A percentile compares a stretch with the other conserved stretches of the same genome.
Evolutionary conservation across 164 flowering plant genomes (phyloP).

Genomic region (Macadamia integrifolia): DNA sequence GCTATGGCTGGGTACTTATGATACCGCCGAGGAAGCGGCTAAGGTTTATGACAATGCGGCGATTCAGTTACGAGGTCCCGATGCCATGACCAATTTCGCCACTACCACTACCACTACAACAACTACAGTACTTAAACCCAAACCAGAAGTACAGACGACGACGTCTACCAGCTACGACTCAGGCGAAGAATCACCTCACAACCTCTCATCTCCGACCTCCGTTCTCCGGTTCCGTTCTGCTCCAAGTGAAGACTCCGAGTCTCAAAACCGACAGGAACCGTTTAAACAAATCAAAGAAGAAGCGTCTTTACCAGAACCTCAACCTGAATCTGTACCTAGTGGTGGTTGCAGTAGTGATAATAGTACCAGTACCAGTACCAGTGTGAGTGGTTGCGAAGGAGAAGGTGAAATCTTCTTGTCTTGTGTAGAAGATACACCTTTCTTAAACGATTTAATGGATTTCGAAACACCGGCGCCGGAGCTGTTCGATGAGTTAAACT

Average conservation of each 20-base stretch:
- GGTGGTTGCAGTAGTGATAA: too few species aligned
- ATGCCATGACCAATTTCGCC: constrained; percentile 62
- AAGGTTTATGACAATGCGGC: constrained; percentile 74
- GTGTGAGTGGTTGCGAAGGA: too few species aligned
- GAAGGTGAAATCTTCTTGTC: background rate
- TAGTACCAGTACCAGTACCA: too few species aligned
- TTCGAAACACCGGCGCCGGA: constrained; percentile 27
- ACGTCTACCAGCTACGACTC: constrained; percentile 33
- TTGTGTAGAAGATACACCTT: constrained; percentile 17
- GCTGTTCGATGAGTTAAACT: constrained; percentile 18
- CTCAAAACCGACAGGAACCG: constrained; percentile 11
- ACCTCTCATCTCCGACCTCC: constrained; percentile 49
- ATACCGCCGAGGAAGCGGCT: constrained; percentile 79
- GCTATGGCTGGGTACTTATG: constrained; percentile 66
- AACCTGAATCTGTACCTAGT: too few species aligned
- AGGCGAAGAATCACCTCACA: constrained; percentile 30
- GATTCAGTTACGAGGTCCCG: constrained; percentile 63
- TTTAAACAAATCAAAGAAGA: background rate
- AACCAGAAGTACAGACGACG: constrained; percentile 1
- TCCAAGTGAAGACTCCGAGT: constrained; percentile 28
- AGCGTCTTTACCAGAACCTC: background rate
- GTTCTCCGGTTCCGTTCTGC: constrained; percentile 41
- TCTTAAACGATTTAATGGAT: constrained; percentile 30
- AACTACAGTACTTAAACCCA: too few species aligned
- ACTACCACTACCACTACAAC: constrained; percentile 16